A percentile compares a stretch with the other conserved stretches of the same genome.
Evolutionary conservation across 2,329 filamentous ascomycete genomes (phyloP).

Genomic region (Thielaviopsis punctulata): DNA sequence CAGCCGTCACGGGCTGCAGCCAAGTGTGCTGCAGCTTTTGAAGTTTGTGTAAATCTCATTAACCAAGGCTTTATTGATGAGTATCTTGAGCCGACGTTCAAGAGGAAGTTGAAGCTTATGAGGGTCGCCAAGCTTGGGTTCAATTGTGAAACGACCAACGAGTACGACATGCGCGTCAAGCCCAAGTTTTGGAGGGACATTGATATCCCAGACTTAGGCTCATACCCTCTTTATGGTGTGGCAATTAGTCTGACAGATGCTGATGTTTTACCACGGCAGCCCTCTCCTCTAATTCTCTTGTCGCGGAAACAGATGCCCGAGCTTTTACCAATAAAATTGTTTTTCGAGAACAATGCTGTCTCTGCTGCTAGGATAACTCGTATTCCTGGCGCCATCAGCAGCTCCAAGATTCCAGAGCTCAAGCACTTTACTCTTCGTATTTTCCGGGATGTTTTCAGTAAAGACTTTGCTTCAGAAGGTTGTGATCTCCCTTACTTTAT

Average conservation of each 20-base stretch:
- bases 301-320: slow-evolving; percentile 48
- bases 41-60: slow-evolving; percentile 56
- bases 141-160: slow-evolving; percentile 54
- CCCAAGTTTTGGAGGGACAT: slow-evolving; percentile 51
- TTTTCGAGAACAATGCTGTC: slow-evolving; percentile 44
- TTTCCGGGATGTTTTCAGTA: slow-evolving; percentile 79
- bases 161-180: slow-evolving; percentile 66
- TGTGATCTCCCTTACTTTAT: slow-evolving; percentile 69
- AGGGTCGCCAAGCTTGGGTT: slow-evolving; percentile 75
- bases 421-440: slow-evolving; percentile 56
- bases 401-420: slow-evolving; percentile 31
- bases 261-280: slow-evolving; percentile 36
- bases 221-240: slow-evolving; percentile 36
- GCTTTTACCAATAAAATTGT: slow-evolving; percentile 54
- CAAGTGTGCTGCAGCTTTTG: slow-evolving; percentile 78
- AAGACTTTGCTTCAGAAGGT: slow-evolving; percentile 49
- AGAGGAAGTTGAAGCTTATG: slow-evolving; percentile 58
- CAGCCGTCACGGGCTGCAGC: slow-evolving; percentile 57
- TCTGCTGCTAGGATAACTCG: slow-evolving; percentile 38
- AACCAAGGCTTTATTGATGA: slow-evolving; percentile 52
- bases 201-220: slow-evolving; percentile 23
- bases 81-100: slow-evolving; percentile 55
- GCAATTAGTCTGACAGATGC: slow-evolving; percentile 41
- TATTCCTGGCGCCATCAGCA: slow-evolving; percentile 25
- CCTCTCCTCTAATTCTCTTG: slow-evolving; percentile 51